Evolutionary conservation across 495 filamentous ascomycete species (phyloP).

Genomic region (Penicillium nucicola): DNA sequence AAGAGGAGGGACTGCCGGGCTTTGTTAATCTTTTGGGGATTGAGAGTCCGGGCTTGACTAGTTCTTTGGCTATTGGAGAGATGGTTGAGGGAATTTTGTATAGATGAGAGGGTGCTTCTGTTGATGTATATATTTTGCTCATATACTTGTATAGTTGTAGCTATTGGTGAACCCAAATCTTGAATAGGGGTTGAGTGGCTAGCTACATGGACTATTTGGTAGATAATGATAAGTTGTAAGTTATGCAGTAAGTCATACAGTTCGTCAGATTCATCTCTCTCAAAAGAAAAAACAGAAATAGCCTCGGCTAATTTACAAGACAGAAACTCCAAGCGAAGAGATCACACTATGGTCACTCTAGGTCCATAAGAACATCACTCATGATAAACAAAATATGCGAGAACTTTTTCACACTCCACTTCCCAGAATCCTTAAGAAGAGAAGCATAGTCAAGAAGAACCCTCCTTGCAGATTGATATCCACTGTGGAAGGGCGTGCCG

Average conservation of each 20-base stretch:
- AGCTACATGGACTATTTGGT: too few relatives aligned
- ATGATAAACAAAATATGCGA: constrained; percentile 50
- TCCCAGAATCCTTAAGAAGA: constrained; percentile 49
- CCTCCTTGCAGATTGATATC: constrained; percentile 47
- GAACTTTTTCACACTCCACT: constrained; percentile 48
- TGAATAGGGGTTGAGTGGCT: too few relatives aligned
- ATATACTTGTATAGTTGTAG: too few relatives aligned
- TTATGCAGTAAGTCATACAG: too few relatives aligned
- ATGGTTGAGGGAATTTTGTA: constrained; percentile 76
- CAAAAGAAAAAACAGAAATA: too few relatives aligned
- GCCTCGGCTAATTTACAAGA: neutral
- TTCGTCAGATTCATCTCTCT: too few relatives aligned
- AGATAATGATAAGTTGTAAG: too few relatives aligned
- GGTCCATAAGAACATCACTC: constrained; percentile 52
- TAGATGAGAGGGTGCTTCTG: constrained; percentile 15
- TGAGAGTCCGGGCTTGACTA: constrained; percentile 93
- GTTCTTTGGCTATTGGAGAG: constrained; percentile 82
- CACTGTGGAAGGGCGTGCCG: constrained; percentile 44
- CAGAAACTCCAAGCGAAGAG: neutral
- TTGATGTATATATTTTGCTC: too few relatives aligned
- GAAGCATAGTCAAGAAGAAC: constrained; percentile 50
- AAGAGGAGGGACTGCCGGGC: constrained; percentile 78
- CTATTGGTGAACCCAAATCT: too few relatives aligned
- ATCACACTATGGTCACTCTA: constrained; percentile 24
- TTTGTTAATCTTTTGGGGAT: constrained; percentile 93